Percentiles rank a stretch among this genome's conserved stretches.
phyloP scores from a whole-genome alignment of 2,329 filamentous ascomycete genomes.

The Ophiosphaerella korrae region DNA sequence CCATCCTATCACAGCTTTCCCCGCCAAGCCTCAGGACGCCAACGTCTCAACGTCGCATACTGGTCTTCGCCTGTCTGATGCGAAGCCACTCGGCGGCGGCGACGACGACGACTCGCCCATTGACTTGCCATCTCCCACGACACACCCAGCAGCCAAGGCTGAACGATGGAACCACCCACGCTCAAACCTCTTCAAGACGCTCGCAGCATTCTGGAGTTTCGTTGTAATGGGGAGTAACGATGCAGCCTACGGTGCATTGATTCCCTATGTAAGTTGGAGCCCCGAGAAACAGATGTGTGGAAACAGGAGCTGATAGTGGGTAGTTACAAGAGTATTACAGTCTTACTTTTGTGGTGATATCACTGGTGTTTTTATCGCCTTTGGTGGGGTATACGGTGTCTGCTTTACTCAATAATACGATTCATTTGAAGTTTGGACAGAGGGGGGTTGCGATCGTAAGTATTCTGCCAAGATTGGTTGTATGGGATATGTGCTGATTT shows the following conservation, averaged over 20 bases:
- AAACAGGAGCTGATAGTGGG: not conserved
- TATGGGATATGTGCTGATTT: not conserved
- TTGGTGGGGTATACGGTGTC: constrained; percentile 69
- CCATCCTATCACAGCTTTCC: constrained; percentile 31
- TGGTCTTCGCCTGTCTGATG: constrained; percentile 22
- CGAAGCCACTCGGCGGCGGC: constrained; percentile 10
- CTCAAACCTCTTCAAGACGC: constrained; percentile 63
- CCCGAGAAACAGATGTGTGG: not conserved
- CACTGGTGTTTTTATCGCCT: constrained; percentile 69
- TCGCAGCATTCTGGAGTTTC: constrained; percentile 66
- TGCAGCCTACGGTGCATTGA: constrained; percentile 63
- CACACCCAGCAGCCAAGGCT: constrained; percentile 46
- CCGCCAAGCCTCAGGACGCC: constrained; percentile 25
- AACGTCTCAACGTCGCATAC: constrained; percentile 18
- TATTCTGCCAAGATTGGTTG: not conserved
- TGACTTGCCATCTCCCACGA: constrained; percentile 56
- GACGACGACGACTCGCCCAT: constrained; percentile 29
- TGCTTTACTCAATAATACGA: constrained; percentile 66
- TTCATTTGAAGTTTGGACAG: constrained; percentile 70
- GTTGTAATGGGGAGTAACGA: constrained; percentile 72
- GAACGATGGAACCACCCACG: constrained; percentile 69
- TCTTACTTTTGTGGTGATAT: constrained; percentile 66
- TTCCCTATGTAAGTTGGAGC: constrained; percentile 51
- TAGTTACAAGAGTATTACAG: constrained; percentile 67
- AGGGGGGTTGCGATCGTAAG: constrained; percentile 68